phyloP scores from a whole-genome alignment of 169 alveolate species.

The Plasmodium knowlesi region DNA sequence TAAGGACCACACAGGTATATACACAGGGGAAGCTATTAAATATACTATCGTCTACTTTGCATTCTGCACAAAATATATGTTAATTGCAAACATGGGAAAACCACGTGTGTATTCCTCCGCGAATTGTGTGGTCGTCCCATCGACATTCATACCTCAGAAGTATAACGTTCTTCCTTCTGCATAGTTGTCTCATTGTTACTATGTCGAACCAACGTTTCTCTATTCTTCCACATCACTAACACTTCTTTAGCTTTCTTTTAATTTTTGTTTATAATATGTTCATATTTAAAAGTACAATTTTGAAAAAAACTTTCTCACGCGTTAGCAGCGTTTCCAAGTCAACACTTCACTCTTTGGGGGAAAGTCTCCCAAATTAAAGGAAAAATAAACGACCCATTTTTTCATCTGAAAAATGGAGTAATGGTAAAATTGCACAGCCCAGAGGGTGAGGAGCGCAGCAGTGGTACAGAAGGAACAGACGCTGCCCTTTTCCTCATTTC shows the following conservation, averaged over 20 bases:
- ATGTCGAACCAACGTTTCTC: neutral
- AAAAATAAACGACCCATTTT: neutral
- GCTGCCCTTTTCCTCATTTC: neutral
- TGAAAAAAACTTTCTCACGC: neutral
- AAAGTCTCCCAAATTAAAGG: conserved; percentile 12
- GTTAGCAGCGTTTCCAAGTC: neutral
- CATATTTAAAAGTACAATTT: neutral
- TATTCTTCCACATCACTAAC: neutral
- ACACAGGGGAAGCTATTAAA: neutral
- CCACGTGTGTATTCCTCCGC: neutral
- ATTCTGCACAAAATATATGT: neutral
- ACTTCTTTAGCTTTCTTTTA: conserved; percentile 12
- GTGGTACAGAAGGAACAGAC: neutral
- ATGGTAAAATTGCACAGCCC: neutral
- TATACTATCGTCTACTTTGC: neutral
- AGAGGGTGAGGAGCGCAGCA: neutral
- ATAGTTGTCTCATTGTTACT: neutral
- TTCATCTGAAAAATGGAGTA: neutral
- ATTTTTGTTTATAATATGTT: conserved; percentile 27
- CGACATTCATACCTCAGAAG: neutral
- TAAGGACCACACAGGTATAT: neutral
- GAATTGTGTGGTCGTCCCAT: neutral
- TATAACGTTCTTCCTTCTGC: neutral
- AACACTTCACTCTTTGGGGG: neutral
- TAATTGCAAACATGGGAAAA: neutral